Evolutionary conservation across 257 asterid genomes (phyloP).

Genomic region (Solanum raphanifolium): DNA sequence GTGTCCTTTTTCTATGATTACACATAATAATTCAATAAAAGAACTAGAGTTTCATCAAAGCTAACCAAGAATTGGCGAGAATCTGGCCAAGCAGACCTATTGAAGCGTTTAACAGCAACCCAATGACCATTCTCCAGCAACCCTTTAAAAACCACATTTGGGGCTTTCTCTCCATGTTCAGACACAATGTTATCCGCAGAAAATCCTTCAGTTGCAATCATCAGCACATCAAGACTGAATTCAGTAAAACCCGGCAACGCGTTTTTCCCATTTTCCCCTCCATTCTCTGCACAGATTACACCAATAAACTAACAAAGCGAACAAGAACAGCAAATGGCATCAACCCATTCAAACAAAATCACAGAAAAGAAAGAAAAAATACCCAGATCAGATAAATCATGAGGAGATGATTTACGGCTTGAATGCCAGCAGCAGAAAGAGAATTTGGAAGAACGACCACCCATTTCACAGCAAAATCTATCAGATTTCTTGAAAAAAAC

Average conservation of each 20-base stretch:
- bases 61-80: slow-evolving; percentile 33
- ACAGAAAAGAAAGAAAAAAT: not conserved
- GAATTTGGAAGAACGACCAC: slow-evolving; percentile 33
- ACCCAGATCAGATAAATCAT: slow-evolving; percentile 28
- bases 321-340: not conserved
- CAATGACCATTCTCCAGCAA: slow-evolving; percentile 15
- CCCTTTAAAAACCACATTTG: slow-evolving; percentile 39
- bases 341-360: not conserved
- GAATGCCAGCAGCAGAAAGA: slow-evolving; percentile 36
- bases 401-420: slow-evolving; percentile 21
- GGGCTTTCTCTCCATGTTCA: slow-evolving; percentile 49
- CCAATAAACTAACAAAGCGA: not conserved
- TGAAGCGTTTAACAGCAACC: slow-evolving; percentile 42
- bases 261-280: slow-evolving; percentile 20
- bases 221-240: slow-evolving; percentile 26
- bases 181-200: slow-evolving; percentile 33
- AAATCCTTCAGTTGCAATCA: slow-evolving; percentile 28
- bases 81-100: slow-evolving; percentile 41
- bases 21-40: not conserved
- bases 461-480: slow-evolving; percentile 13
- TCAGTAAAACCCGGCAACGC: slow-evolving; percentile 22
- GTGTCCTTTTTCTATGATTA: not conserved
- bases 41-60: not conserved
- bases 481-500: not conserved
- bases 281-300: slow-evolving; percentile 20